Conservation (phyloP, 108 stramenopile species). For the Cyclotella sp. region DNA sequence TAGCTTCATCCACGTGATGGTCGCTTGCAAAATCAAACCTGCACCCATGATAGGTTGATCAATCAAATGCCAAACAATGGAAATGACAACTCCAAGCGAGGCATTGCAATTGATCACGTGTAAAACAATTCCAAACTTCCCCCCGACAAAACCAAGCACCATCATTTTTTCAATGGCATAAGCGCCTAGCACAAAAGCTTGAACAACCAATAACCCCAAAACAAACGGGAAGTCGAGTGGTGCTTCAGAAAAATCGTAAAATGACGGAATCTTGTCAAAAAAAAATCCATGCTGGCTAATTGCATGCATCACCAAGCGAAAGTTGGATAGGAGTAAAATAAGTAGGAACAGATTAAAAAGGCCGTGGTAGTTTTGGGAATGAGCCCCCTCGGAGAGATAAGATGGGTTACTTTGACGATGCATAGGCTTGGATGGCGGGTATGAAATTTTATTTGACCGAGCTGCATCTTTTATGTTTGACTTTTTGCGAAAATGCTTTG, state of each 20-base stretch:
- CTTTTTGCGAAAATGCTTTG: constrained; percentile 55
- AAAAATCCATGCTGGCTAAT: constrained; percentile 73
- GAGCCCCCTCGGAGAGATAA: constrained; percentile 65
- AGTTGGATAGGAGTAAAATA: constrained; percentile 77
- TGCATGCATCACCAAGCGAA: constrained; percentile 70
- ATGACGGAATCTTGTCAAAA: constrained; percentile 31
- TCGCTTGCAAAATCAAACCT: constrained; percentile 61
- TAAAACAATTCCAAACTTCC: constrained; percentile 63
- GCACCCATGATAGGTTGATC: constrained; percentile 67
- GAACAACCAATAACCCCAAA: constrained; percentile 58
- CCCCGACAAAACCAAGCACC: constrained; percentile 38
- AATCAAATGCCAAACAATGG: constrained; percentile 75
- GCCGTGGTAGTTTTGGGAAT: constrained; percentile 80
- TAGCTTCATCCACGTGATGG: constrained; percentile 85
- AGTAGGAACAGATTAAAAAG: constrained; percentile 83
- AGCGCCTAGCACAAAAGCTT: constrained; percentile 59
- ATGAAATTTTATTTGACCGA: constrained; percentile 57
- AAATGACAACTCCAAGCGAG: constrained; percentile 50
- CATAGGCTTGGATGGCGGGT: constrained; percentile 76
- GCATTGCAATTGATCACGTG: constrained; percentile 73
- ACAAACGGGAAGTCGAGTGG: constrained; percentile 67
- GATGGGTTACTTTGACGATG: constrained; percentile 67
- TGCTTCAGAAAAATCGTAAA: constrained; percentile 41
- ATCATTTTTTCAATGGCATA: constrained; percentile 71
- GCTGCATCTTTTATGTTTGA: constrained; percentile 53